Evolutionary conservation across 176 grass and related monocot genomes (phyloP), one percentile per base, ranked within the genome.

Genomic region (Aegilops umbellulata): DNA sequence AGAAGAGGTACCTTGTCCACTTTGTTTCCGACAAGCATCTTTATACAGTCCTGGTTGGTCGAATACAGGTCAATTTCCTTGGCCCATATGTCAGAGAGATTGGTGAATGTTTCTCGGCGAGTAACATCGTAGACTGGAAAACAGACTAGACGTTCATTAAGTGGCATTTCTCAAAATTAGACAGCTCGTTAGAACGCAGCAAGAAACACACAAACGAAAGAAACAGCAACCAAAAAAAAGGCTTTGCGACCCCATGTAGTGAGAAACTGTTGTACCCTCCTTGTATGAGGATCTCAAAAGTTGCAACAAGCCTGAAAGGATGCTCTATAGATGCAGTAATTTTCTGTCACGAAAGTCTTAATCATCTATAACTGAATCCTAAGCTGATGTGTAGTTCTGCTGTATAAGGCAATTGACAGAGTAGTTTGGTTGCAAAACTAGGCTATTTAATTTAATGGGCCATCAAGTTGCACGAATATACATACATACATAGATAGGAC

Each of bases 21-120:
- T 93, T 99, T 99, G 80, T 99, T 99, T 27, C 94, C 97, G 42
- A 96, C 97, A 85, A 99, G 92, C 97, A 99, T 99, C 85, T 99
- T 99, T 82, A 99, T 94, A 82, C 94, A 99, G 70, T 99, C 94
- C 79, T 99, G 92, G 84, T 99, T 99, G 19, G 97, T 99, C 80
- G 97, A 99, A 68, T 99, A 99, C 25, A 99, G 92, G n/a, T 99
- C 97, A 76, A 96, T 94, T 94, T 99, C 94, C 88, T 99, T 99
- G 1, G 97, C 90, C 92, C 97, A 99, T 84, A 99, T 88, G 78
- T 98, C 97, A 80, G 92, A 90, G 67, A 99, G 92, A 90, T 96
- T 87, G 0, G 97, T 96, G 82, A 99, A 96, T 46, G 92, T 99
- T 49, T 99, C 97, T 90, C 94, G 80, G 74, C 92, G 88, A 42